Conservation (phyloP, 2,329 filamentous ascomycete species). For the Plenodomus biglobosus region DNA sequence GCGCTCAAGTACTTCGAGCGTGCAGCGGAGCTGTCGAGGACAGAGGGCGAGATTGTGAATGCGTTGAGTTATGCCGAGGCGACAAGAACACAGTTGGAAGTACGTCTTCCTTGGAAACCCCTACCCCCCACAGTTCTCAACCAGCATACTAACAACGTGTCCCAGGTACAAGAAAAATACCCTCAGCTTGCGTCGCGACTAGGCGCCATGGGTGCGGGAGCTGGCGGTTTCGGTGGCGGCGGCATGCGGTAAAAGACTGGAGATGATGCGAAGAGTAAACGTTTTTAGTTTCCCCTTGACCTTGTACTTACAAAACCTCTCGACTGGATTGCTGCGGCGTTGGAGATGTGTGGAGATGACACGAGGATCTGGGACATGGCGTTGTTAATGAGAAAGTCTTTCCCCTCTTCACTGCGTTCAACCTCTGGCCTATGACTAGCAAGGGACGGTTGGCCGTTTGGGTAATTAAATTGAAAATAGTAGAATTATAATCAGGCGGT, state of each 20-base stretch:
- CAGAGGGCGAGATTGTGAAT: conserved; percentile 93
- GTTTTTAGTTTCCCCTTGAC: neutral
- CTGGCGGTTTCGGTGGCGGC: conserved; percentile 28
- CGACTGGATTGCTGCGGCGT: neutral
- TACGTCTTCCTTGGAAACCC: conserved; percentile 13
- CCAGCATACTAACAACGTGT: neutral
- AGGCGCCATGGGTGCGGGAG: conserved; percentile 48
- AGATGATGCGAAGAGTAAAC: neutral
- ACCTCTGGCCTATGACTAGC: no score
- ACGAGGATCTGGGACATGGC: neutral
- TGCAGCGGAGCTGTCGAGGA: conserved; percentile 89
- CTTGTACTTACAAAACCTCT: neutral
- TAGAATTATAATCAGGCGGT: no score
- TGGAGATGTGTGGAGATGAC: neutral
- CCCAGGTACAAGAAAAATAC: conserved; percentile 56
- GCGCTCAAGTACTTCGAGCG: conserved; percentile 97
- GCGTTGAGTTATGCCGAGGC: conserved; percentile 96
- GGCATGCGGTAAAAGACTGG: conserved; percentile 37
- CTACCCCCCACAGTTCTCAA: no score
- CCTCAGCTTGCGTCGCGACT: conserved; percentile 53
- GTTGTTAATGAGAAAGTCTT: neutral
- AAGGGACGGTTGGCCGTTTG: no score
- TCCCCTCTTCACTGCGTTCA: neutral
- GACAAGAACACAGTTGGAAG: conserved; percentile 88
- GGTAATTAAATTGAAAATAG: no score